Base-by-base conservation (phyloP, 2,329 filamentous ascomycete species). In the Intubia oerlemansii region DNA sequence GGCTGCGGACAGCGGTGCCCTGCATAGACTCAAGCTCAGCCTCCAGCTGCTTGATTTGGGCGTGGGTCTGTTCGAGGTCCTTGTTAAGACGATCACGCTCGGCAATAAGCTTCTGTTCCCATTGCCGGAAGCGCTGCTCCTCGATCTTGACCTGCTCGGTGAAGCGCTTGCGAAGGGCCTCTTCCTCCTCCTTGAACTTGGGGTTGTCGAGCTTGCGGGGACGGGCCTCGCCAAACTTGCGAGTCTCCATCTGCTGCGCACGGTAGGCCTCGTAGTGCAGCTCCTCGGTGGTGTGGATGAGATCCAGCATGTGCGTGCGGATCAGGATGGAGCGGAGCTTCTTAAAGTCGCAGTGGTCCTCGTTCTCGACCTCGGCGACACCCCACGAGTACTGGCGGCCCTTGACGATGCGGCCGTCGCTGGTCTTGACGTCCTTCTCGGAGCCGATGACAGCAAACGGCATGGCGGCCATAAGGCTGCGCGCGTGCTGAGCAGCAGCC, bases 271-370 rank as follows among this genome's bases (percentile, higher is more conserved):
- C 88, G 62, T 98, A 98, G 66, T 98, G 88, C 45, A 82, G 74
- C 65, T 98, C 88, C 59, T 98, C 88, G 42, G 88, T 98, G 39
- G 90, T 98, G 65, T 98, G 88, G 51, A 98, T 98, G 39, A 98
- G 77, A 52, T 98, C 88, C 46, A 98, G 72, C 88, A 98, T 98
- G 64, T 98, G 88, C 28, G 85, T 93, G 54, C 88, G 81, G 62
- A 98, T 95, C 41, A 98, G 66, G 46, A 98, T 95, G 27, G 85
- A 92, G 45, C 88, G 84, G 38, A 98, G 77, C 66, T 98, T 98
- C 77, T 98, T 98, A 67, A 98, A 98, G 57, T 98, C 88, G 59
- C 88, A 98, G 66, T 98, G 88, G 51, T 98, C 88, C 59, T 98
- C 88, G 50, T 98, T 98, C 67, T 98, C 88, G 29, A 98, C 88